Base-by-base conservation (phyloP, 2,329 filamentous ascomycete species). In the Monilinia fructigena region DNA sequence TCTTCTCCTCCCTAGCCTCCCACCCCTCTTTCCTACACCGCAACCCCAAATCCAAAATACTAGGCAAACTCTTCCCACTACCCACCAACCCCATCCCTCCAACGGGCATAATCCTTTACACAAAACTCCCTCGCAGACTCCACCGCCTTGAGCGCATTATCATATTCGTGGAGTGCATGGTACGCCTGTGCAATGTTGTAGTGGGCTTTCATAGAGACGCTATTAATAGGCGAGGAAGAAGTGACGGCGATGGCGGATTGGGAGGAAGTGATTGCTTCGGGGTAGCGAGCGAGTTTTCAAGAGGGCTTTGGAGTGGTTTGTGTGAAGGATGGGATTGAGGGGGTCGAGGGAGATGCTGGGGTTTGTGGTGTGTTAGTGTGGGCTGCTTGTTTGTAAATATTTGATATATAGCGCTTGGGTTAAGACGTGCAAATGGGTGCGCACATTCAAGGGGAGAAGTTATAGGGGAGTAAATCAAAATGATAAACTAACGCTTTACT, bases 241-340 rank as follows among this genome's bases (percentile, higher is more conserved):
- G 64, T 66, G 23, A 71, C 26, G 83, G 81, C 67, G 60, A 97
- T 88, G 70, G 90, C 92, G 62, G 86, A 82, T 63, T 89, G 79
- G 75, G 93, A 94, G 78, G 97, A 93, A 68, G 86, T 81, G 70
- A 95, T 88, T 59, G 89, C 92, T 12, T 83, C 87, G 40, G 91
- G 84, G 86, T 89, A 96, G 72, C 86, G 82, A 68, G 83, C 80
- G 28, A 96, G 84, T 78, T 90, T 90, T 91, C 67, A 95, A 82
- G 52, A 93, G 86, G 4, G 90, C 88, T 79, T 97, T 90, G 62
- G 93, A 91, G 64, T 93, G 91, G 79, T 97, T 98, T 50, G 92
- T 94, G 79, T 93, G 97, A 61, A 97, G 84, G 40, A 89, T 82
- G 1, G 90, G 86, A 75, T 96, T 95, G 65, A 82, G 84, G 4